Evolutionary conservation across 192 early-diverging fungal genomes (phyloP), one percentile per base, ranked within the genome.

Genomic region (Dispira parvispora): DNA sequence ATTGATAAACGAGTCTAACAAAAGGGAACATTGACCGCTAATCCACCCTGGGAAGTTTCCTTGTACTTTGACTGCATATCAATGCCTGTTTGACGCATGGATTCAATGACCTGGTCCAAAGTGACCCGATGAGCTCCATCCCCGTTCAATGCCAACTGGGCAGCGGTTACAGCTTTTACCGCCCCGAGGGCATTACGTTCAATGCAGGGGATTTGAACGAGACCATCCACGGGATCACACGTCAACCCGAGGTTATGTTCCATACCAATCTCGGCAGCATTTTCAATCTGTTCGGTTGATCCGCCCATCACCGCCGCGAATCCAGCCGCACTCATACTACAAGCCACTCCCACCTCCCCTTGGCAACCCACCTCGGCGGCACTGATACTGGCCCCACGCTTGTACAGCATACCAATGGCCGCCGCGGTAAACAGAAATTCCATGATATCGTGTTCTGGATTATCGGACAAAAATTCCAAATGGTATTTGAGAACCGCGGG

Each of bases 231-330:
- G 0, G 94, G 94, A 65, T 97, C 88, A 68, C 87, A 90, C 0
- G 88, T 90, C 65, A 90, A 68, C 23, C 86, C 86, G 52, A 90
- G 64, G 72, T 90, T 88, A 62, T 88, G 87, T 63, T 88, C 87
- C 90, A 97, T 97, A 23, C 89, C 91, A 68, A 97, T 97, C 69
- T 97, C 94, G 47, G 94, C 94, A 0, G 91, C 90, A 64, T 97
- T 93, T 68, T 93, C 92, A 9, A 97, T 85, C 77, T 93, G 91
- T 50, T 83, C 80, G 3, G 86, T 78, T 0, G 86, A 82, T 16
- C 90, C 93, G 52, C 92, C 93, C 91, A 97, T 93, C 6, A 97
- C 91, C n/a, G 91, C 91, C 8, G 91, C 83, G 63, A 94, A 94
- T 1, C 84, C 94, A 0, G 87, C 94, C 14, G 94, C 92, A 11